A percentile compares a stretch with the other conserved stretches of the same genome.
These are phyloP conservation scores for Fraxinus paxiana DNA, from an alignment of 305 asterid genomes.

Conservation along the genomic window DNA sequence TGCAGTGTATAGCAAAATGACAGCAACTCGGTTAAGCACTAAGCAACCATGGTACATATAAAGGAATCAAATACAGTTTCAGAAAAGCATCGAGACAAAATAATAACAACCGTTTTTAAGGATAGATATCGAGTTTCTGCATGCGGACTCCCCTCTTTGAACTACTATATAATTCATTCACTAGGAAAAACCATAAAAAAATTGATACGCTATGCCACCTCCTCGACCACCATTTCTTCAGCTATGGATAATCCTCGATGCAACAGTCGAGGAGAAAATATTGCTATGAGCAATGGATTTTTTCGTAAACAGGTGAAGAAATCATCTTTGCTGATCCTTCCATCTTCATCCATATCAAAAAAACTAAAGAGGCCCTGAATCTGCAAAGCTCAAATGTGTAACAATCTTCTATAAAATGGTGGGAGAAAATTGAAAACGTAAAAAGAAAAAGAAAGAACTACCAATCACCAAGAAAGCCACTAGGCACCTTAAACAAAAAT, in stretches of 20 bases:
- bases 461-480: neutral
- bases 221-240: slow-evolving; percentile 29
- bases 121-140: neutral
- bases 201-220: slow-evolving; percentile 18
- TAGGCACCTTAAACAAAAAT: neutral
- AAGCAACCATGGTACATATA: neutral
- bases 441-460: neutral
- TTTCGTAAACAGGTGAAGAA: slow-evolving; percentile 53
- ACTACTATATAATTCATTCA: neutral
- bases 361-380: slow-evolving; percentile 54
- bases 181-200: neutral
- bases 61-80: neutral
- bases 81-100: neutral
- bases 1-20: neutral
- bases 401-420: neutral
- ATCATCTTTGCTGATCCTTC: slow-evolving; percentile 66
- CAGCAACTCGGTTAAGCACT: neutral
- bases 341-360: slow-evolving; percentile 61
- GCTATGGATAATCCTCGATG: slow-evolving; percentile 23
- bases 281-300: slow-evolving; percentile 67
- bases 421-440: neutral
- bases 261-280: slow-evolving; percentile 52
- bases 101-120: neutral
- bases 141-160: neutral
- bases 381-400: slow-evolving; percentile 34